A percentile compares a stretch with the other conserved stretches of the same genome.
These are phyloP conservation scores for Phytophthora citrophthora DNA, from an alignment of 352 stramenopile genomes.

Conservation along the genomic window DNA sequence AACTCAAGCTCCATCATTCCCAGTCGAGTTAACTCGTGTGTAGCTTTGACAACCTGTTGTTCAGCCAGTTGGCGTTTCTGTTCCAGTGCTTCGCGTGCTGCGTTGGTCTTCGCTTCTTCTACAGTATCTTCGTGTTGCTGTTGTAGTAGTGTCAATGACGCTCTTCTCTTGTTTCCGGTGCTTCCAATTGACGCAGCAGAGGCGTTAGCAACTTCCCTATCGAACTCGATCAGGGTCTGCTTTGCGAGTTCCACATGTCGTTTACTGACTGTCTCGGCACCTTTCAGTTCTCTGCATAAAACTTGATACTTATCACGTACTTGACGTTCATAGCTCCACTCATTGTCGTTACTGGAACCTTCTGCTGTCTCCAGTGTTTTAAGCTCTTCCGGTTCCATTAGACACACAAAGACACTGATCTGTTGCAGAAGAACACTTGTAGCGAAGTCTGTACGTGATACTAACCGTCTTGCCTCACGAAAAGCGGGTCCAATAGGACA, in stretches of 20 bases:
- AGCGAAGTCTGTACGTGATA: slow-evolving; percentile 56
- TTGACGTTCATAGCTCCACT: slow-evolving; percentile 60
- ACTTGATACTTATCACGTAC: slow-evolving; percentile 55
- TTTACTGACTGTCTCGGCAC: slow-evolving; percentile 43
- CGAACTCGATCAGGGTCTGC: slow-evolving; percentile 31
- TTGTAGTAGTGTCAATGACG: slow-evolving; percentile 11
- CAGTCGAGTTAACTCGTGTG: slow-evolving; percentile 36
- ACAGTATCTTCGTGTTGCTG: slow-evolving; percentile 22
- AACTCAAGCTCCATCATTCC: slow-evolving; percentile 57
- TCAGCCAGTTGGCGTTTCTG: slow-evolving; percentile 59
- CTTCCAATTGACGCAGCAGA: slow-evolving; percentile 14
- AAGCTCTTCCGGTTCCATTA: slow-evolving; percentile 55
- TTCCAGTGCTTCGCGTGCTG: slow-evolving; percentile 34
- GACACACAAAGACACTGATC: slow-evolving; percentile 72
- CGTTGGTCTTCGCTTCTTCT: slow-evolving; percentile 18
- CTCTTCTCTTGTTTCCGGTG: slow-evolving; percentile 15
- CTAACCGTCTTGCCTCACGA: slow-evolving; percentile 46
- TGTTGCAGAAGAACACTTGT: slow-evolving; percentile 71
- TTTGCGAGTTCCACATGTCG: slow-evolving; percentile 54
- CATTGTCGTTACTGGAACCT: not conserved
- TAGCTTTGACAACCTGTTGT: slow-evolving; percentile 51
- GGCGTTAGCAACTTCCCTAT: slow-evolving; percentile 15
- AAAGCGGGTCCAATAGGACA: slow-evolving; percentile 64
- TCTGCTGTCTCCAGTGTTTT: slow-evolving; percentile 13
- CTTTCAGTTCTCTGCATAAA: slow-evolving; percentile 44